Base-by-base conservation (phyloP, 179 eudicot genomes). In the Dionaea muscipula region DNA sequence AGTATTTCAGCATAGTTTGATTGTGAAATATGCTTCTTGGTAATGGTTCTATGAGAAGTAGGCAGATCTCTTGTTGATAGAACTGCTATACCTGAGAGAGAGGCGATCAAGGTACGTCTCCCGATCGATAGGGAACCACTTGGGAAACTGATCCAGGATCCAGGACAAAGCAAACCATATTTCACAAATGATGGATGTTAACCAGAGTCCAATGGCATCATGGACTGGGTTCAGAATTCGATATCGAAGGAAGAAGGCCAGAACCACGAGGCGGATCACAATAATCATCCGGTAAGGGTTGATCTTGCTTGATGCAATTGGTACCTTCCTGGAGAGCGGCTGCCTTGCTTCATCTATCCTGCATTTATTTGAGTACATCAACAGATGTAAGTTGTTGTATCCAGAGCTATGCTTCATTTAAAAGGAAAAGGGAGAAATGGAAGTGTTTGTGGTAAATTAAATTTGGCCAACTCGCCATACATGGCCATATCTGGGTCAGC, bases 101-200 rank as follows among this genome's bases (percentile, higher is more conserved):
- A 87, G 94, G 49, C 96, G 94, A 61, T 87, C 96, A 59, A 87
- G 81, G 59, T 87, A 87, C 7, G 96, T 87, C 72, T 87, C 96
- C 20, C 96, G 83, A 51, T 84, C 87, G 45, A 87, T 87, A 19
- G 96, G 96, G 69, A 68, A 85, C 96, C 96, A 87, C 65, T 87
- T 87, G 38, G 96, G 96, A 61, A 87, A 87, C 75, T 87, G 96
- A 80, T 87, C 96, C 31, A 87, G 94, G 47, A 87, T 87, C 96
- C 96, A 87, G 19, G 96, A 87, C 64, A 78, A 10, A 19, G 96
- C 96, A 67, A 87, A 87, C 96, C 96, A 87, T 54, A 84, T 87
- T 77, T 87, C 96, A 68, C 96, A 87, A 39, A 80, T 70, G 19
- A 87, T 77, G 20, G 96, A 87, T 44, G 85, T 84, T 38, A 87